Evolutionary conservation across 169 alveolate species (phyloP).

Genomic region (Fabrea salina): DNA sequence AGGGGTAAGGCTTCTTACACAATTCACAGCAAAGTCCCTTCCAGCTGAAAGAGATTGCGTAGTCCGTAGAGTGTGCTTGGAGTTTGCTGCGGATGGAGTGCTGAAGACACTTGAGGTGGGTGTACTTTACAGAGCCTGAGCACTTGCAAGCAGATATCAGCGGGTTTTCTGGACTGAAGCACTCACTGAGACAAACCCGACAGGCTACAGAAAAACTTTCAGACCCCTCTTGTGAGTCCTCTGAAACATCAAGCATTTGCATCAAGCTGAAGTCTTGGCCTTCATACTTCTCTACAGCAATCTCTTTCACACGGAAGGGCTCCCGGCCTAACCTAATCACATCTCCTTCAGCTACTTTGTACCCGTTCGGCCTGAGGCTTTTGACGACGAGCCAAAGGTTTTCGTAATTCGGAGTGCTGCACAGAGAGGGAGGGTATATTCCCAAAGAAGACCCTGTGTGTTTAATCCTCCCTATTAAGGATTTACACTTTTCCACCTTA

Average conservation of each 20-base stretch:
- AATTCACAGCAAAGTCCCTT: slow-evolving; percentile 91
- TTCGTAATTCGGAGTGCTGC: no score
- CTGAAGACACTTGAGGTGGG: slow-evolving; percentile 91
- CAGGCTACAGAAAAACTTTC: no score
- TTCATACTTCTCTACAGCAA: no score
- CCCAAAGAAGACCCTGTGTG: no score
- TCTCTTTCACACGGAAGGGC: slow-evolving; percentile 53
- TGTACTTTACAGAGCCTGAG: slow-evolving; percentile 93
- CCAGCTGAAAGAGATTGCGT: slow-evolving; percentile 76
- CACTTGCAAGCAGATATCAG: slow-evolving; percentile 96
- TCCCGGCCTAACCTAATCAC: slow-evolving; percentile 54
- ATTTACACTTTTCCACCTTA: no score
- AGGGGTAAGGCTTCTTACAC: slow-evolving; percentile 89
- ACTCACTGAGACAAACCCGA: slow-evolving; percentile 67
- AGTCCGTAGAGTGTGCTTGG: slow-evolving; percentile 57
- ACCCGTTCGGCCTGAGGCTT: neutral
- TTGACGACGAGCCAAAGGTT: neutral
- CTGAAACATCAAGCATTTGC: no score
- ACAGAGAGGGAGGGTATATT: no score
- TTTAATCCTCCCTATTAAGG: no score
- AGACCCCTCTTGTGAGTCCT: no score
- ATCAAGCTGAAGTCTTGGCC: no score
- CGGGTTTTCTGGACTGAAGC: slow-evolving; percentile 77
- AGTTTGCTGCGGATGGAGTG: slow-evolving; percentile 89
- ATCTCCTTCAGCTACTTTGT: slow-evolving; percentile 39